Conservation (phyloP, 345 rosid species). For the Ceriops zippeliana region DNA sequence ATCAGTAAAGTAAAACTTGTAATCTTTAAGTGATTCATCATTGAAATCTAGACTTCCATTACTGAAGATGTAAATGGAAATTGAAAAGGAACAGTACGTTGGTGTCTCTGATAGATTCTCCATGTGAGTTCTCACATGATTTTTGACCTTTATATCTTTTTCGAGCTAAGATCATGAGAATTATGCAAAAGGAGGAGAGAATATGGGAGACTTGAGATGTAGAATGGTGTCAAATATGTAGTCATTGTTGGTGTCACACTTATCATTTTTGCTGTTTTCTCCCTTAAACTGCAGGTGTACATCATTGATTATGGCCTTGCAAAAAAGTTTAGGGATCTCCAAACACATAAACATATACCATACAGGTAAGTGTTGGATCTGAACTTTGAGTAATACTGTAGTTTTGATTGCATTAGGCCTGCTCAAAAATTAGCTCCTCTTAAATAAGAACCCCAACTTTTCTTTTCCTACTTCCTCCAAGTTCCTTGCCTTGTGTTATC, state of each 20-base stretch:
- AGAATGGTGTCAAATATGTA: too few species aligned
- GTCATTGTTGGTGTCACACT: too few species aligned
- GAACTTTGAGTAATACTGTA: neutral
- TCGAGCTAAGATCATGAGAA: neutral
- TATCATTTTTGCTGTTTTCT: neutral
- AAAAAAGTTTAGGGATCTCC: conserved; percentile 30
- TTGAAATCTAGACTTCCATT: too few species aligned
- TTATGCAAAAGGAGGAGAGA: neutral
- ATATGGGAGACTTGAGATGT: too few species aligned
- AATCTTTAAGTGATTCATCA: too few species aligned
- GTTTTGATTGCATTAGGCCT: too few species aligned
- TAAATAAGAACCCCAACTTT: neutral
- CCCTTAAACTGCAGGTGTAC: conserved; percentile 19
- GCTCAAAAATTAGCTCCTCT: too few species aligned
- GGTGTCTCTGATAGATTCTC: neutral
- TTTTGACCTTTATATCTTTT: neutral
- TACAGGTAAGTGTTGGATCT: conserved; percentile 16
- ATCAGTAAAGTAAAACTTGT: too few species aligned
- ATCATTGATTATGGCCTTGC: conserved; percentile 35
- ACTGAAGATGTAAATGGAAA: neutral
- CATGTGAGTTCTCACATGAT: neutral
- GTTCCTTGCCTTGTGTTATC: too few species aligned
- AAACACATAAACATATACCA: conserved; percentile 33
- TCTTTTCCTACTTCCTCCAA: too few species aligned
- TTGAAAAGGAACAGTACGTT: neutral